Evolutionary conservation across 1,139 yeast genomes (phyloP).

Genomic region (Geotrichum klebahnii): DNA sequence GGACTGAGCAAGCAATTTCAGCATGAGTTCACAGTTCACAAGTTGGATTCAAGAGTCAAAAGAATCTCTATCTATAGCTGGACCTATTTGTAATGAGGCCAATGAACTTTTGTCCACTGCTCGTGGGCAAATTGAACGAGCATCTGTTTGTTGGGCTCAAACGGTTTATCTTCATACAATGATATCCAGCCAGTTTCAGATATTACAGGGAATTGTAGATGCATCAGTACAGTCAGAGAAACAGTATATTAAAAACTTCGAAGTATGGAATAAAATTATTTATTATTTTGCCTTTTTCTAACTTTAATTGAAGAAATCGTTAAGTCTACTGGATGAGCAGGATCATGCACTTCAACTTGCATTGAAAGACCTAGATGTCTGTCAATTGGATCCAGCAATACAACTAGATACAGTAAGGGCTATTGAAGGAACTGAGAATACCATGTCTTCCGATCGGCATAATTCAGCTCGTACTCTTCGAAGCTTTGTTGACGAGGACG

Average conservation of each 20-base stretch:
- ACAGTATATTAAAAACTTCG: conserved; percentile 25
- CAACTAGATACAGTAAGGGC: neutral
- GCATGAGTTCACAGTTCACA: conserved; percentile 16
- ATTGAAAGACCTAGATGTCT: conserved; percentile 35
- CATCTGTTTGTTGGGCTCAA: conserved; percentile 39
- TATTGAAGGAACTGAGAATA: neutral
- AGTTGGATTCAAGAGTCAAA: conserved; percentile 37
- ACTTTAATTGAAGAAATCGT: conserved; percentile 23
- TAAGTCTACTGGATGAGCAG: conserved; percentile 30
- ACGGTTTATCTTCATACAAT: conserved; percentile 35
- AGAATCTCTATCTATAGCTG: conserved; percentile 38
- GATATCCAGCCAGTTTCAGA: conserved; percentile 34
- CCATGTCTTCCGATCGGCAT: neutral
- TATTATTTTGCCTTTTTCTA: conserved; percentile 22
- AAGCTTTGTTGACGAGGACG: conserved; percentile 47
- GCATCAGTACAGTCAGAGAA: conserved; percentile 24
- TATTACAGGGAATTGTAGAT: conserved; percentile 26
- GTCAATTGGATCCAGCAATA: conserved; percentile 36
- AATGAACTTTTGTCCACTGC: conserved; percentile 34
- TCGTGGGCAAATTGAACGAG: conserved; percentile 34
- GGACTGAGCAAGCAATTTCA: no score
- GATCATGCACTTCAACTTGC: conserved; percentile 37
- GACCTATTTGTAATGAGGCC: conserved; percentile 40
- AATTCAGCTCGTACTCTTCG: conserved; percentile 25
- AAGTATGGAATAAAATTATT: conserved; percentile 21